These are phyloP conservation scores for Omphalea diandra DNA, from an alignment of 441 rosid genomes.

Conservation along the genomic window DNA sequence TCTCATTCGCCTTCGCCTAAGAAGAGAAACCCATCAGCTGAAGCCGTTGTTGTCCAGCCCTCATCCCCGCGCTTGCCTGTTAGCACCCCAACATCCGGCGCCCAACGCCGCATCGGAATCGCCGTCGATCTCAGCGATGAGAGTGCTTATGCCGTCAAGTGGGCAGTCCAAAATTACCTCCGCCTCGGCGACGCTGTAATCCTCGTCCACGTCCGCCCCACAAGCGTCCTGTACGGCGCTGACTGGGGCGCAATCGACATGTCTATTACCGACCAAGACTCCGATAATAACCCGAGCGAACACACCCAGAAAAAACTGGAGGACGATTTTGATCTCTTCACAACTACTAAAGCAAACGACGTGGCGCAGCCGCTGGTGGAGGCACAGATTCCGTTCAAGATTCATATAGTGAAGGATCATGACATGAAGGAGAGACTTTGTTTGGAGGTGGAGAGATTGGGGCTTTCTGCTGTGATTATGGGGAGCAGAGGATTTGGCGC, in stretches of 20 bases:
- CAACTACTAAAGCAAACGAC: conserved; percentile 53
- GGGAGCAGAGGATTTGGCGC: conserved; percentile 89
- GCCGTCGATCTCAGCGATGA: conserved; percentile 87
- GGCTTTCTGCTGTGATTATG: conserved; percentile 60
- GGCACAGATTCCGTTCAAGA: conserved; percentile 63
- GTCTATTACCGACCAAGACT: conserved; percentile 16
- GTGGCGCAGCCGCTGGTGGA: conserved; percentile 65
- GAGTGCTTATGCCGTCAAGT: conserved; percentile 70
- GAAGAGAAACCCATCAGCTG: conserved; percentile 34
- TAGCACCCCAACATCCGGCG: conserved; percentile 34
- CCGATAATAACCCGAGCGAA: conserved; percentile 31
- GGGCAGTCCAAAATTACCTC: conserved; percentile 80
- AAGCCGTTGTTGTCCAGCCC: conserved; percentile 54
- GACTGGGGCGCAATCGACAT: conserved; percentile 79
- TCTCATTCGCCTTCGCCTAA: conserved; percentile 22
- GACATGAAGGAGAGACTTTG: conserved; percentile 90
- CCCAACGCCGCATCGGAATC: conserved; percentile 65
- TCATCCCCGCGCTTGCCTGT: conserved; percentile 54
- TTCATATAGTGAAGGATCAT: conserved; percentile 80
- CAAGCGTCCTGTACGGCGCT: conserved; percentile 74
- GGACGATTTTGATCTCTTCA: conserved; percentile 67
- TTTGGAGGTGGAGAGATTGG: conserved; percentile 82
- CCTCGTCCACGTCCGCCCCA: conserved; percentile 69
- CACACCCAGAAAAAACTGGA: conserved; percentile 55
- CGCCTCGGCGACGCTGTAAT: conserved; percentile 72